phyloP scores from a whole-genome alignment of 106 monocot genomes.

The Allium fistulosum region DNA sequence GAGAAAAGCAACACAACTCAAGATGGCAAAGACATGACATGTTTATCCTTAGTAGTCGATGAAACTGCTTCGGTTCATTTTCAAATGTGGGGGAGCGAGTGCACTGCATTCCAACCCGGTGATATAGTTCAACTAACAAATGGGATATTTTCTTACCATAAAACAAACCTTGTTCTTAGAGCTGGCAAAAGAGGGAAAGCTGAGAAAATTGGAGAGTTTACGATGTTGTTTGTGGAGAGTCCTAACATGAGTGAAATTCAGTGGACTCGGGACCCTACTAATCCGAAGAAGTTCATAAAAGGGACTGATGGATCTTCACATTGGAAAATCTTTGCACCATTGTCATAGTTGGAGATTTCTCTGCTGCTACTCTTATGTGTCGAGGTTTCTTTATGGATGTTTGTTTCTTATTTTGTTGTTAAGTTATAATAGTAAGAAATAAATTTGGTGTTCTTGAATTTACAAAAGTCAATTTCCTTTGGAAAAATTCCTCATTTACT shows the following conservation, averaged over 20 bases:
- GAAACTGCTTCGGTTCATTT: constrained; percentile 75
- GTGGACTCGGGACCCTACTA: constrained; percentile 34
- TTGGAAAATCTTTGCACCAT: constrained; percentile 40
- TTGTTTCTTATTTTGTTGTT: too few relatives aligned
- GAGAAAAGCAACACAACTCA: constrained; percentile 32
- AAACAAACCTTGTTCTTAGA: constrained; percentile 56
- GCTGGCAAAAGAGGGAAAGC: constrained; percentile 67
- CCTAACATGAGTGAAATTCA: constrained; percentile 87
- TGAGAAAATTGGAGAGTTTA: constrained; percentile 80
- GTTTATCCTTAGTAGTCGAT: constrained; percentile 73
- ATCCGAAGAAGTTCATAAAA: constrained; percentile 43
- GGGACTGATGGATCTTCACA: constrained; percentile 15
- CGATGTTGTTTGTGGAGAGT: constrained; percentile 84
- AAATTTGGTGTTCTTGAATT: too few relatives aligned
- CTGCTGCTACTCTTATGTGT: too few relatives aligned
- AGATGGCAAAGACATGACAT: constrained; percentile 55
- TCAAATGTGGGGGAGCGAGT: constrained; percentile 86
- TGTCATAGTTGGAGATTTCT: not conserved
- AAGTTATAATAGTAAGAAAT: too few relatives aligned
- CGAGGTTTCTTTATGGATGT: too few relatives aligned
- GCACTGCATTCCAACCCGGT: constrained; percentile 70
- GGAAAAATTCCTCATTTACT: too few relatives aligned
- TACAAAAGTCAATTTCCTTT: too few relatives aligned
- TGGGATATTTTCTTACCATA: constrained; percentile 78
- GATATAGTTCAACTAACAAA: constrained; percentile 58